phyloP scores from a whole-genome alignment of 1,139 yeast genomes.

The Protomyces macrosporus region DNA sequence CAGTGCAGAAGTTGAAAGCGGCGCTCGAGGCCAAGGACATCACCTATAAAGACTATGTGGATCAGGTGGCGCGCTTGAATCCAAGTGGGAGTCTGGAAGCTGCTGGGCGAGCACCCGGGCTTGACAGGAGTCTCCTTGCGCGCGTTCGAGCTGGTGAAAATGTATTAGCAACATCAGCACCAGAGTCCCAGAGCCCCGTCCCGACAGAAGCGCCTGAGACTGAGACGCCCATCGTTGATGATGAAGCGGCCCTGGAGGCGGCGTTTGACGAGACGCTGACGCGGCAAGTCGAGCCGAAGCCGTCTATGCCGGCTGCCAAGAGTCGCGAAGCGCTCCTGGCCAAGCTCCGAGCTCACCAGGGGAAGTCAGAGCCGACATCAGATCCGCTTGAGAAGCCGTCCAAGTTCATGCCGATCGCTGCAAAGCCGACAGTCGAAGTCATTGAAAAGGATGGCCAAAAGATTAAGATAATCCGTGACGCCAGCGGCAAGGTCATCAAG shows the following conservation, averaged over 20 bases:
- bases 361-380: background rate
- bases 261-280: background rate
- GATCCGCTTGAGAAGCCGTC: too few species aligned
- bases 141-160: constrained; percentile 24
- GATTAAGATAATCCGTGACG: constrained; percentile 10
- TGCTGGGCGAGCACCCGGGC: constrained; percentile 26
- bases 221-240: background rate
- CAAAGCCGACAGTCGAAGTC: background rate
- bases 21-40: constrained; percentile 18
- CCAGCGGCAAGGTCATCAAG: constrained; percentile 7
- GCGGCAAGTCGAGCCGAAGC: background rate
- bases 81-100: constrained; percentile 21
- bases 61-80: constrained; percentile 2
- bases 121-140: constrained; percentile 25
- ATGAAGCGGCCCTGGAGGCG: background rate
- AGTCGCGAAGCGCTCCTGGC: background rate
- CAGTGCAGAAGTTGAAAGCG: background rate
- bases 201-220: background rate
- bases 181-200: background rate
- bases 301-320: background rate
- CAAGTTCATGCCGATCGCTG: constrained; percentile 5
- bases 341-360: background rate
- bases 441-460: constrained; percentile 15
- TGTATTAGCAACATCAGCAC: background rate
- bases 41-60: constrained; percentile 24